Evolutionary conservation across 305 asterid species (phyloP).

Genomic region (Solanum aculeatissimum): DNA sequence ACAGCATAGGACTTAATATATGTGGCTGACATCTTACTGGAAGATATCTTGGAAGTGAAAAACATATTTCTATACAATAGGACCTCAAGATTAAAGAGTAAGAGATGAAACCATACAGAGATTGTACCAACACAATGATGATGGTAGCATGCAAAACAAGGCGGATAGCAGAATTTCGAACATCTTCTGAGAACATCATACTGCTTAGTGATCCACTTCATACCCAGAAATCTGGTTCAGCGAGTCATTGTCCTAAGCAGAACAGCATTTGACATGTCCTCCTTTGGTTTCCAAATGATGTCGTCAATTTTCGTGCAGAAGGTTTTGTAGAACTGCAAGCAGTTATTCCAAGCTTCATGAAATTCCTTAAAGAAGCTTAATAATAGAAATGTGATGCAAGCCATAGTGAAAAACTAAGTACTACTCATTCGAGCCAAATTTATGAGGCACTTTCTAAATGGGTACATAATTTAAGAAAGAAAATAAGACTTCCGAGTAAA

Average conservation of each 20-base stretch:
- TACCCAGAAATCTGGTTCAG: conserved; percentile 26
- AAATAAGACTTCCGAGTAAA: too few relatives aligned
- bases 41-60: background rate
- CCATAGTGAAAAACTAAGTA: background rate
- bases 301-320: conserved; percentile 41
- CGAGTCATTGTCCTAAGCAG: conserved; percentile 38
- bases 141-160: background rate
- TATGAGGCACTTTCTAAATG: too few relatives aligned
- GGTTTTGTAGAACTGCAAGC: conserved; percentile 71
- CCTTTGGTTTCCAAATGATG: conserved; percentile 69
- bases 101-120: background rate
- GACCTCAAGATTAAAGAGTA: background rate
- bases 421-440: too few relatives aligned
- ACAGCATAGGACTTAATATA: background rate
- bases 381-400: background rate
- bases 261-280: conserved; percentile 28
- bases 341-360: background rate
- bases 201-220: conserved; percentile 20
- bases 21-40: background rate
- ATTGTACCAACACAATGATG: background rate
- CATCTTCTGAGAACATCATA: background rate
- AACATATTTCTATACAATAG: background rate
- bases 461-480: too few relatives aligned
- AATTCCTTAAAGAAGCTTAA: background rate
- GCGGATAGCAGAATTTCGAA: background rate